Base-by-base conservation (phyloP, 2,329 filamentous ascomycete species). In the Emericellopsis cladophorae region DNA sequence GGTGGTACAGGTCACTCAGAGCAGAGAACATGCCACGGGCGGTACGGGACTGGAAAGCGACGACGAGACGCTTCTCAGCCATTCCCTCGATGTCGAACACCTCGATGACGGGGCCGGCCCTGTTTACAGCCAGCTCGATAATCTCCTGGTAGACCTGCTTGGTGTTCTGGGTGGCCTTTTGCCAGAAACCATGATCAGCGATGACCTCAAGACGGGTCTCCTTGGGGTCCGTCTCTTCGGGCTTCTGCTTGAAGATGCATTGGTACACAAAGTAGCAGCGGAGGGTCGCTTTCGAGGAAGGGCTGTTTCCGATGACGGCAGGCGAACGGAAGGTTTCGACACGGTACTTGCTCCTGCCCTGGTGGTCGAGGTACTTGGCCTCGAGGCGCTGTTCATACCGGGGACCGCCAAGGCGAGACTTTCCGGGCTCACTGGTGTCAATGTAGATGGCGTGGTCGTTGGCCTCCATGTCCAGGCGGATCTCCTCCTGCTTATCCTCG, bases 241-340 rank as follows among this genome's bases (percentile, higher is more conserved):
- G 76, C 41, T 67, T 66, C 3, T 88, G 84, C 51, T 79, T 81
- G 62, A 96, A 98, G 55, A 84, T 79, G 62, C 90, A 95, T 63
- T 95, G 86, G 70, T 98, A 98, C 51, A 98, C 88, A 58, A 98
- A 98, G 69, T 98, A 98, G 70, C 92, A 98, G 46, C 92, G 84
- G 42, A 98, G 71, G 41, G 90, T 86, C 43, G 90, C 80, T 54
- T 88, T 82, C 42, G 82, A 80, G 45, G 76, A 74, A 36, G 78
- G 66, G 36, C 67, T 63, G 44, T 70, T 72, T 8, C 85, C 85
- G 34, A 96, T 70, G 26, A 81, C 78, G 46, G 84, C 89, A 4
- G 84, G 81, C 3, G 92, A 95, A 46, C 92, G 81, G 77, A 98
- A 98, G 18, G 90, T 95, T 72, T 98, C 92, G 29, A 98, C 87